A percentile compares a stretch with the other conserved stretches of the same genome.
phyloP scores from a whole-genome alignment of 164 flowering plant species.

The Chimonanthus praecox region DNA sequence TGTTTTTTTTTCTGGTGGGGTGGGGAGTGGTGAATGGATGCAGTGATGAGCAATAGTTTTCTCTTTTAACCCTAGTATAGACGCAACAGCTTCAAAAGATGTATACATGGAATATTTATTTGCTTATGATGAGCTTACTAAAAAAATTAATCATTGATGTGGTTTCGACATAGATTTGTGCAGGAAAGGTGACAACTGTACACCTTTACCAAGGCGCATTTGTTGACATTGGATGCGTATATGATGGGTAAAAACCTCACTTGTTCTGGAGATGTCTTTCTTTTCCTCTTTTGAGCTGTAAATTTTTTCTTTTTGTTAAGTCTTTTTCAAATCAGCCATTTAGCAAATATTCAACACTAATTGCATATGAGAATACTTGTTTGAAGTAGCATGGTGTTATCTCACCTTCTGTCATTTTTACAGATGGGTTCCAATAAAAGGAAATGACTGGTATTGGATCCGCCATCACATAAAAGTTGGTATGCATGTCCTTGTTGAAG shows the following conservation, averaged over 20 bases:
- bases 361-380: background rate
- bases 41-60: no score
- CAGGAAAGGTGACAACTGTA: slow-evolving; percentile 73
- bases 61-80: no score
- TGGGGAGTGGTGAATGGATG: no score
- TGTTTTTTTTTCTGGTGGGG: no score
- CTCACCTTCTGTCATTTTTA: slow-evolving; percentile 17
- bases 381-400: background rate
- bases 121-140: background rate
- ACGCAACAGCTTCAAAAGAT: background rate
- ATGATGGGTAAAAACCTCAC: slow-evolving; percentile 71
- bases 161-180: slow-evolving; percentile 59
- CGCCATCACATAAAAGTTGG: slow-evolving; percentile 97
- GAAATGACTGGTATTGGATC: slow-evolving; percentile 98
- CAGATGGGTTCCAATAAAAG: slow-evolving; percentile 98
- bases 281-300: background rate
- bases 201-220: slow-evolving; percentile 98
- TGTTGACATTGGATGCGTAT: slow-evolving; percentile 94
- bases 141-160: slow-evolving; percentile 4
- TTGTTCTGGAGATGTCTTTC: background rate
- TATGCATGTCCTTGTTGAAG: slow-evolving; percentile 83
- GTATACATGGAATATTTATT: background rate
- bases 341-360: no score
- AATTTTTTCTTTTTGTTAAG: background rate
- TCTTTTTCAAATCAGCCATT: no score